phyloP scores from a whole-genome alignment of 345 rosid genomes.

The Euphorbia tirucalli region DNA sequence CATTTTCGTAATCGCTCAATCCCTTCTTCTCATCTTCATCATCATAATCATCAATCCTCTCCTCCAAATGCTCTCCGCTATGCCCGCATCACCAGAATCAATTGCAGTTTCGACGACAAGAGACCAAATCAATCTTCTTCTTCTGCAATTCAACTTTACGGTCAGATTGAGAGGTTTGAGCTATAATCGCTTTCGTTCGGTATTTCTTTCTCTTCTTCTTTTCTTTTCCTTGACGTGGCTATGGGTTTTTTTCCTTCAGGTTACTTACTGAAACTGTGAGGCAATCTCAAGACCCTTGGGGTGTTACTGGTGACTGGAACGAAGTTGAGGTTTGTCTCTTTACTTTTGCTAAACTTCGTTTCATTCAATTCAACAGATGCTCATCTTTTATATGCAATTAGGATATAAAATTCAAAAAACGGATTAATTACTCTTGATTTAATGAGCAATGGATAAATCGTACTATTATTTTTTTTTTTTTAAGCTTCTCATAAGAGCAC shows the following conservation, averaged over 20 bases:
- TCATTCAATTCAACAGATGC: not conserved
- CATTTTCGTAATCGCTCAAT: not conserved
- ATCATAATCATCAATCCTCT: not conserved
- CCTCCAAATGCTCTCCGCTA: slow-evolving; percentile 5
- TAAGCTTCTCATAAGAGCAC: not conserved
- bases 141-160: slow-evolving; percentile 62
- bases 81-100: slow-evolving; percentile 21
- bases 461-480: no score
- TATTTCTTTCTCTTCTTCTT: not conserved
- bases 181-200: not conserved
- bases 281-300: slow-evolving; percentile 70
- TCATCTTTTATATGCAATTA: not conserved
- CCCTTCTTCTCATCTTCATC: not conserved
- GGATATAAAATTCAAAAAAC: not conserved
- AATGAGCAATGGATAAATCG: not conserved
- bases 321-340: slow-evolving; percentile 61
- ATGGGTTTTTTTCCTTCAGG: slow-evolving; percentile 35
- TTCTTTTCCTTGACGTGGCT: no score
- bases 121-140: slow-evolving; percentile 38
- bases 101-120: slow-evolving; percentile 39
- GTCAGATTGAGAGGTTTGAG: slow-evolving; percentile 80
- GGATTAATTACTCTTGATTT: not conserved
- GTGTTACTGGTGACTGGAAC: slow-evolving; percentile 64
- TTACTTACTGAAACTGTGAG: slow-evolving; percentile 77
- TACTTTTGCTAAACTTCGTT: not conserved